Evolutionary conservation across 2,329 filamentous ascomycete species (phyloP).

Genomic region (Myriosclerotinia curreyana): DNA sequence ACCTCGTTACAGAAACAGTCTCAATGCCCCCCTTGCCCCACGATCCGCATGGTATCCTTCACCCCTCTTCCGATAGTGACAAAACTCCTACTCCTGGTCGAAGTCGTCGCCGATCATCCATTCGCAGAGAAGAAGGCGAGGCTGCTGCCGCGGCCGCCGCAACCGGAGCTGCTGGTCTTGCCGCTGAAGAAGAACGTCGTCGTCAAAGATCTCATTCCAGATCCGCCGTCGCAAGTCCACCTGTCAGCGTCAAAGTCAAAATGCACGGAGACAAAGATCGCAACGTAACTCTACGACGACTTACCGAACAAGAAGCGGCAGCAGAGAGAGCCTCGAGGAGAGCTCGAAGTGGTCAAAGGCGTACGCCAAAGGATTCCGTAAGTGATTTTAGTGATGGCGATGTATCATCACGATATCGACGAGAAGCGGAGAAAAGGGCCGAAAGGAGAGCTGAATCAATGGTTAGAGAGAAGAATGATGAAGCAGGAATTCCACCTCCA

Average conservation of each 20-base stretch:
- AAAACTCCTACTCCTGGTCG: constrained; percentile 33
- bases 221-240: constrained; percentile 42
- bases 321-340: constrained; percentile 38
- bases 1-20: constrained; percentile 38
- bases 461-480: constrained; percentile 42
- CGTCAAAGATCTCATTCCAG: constrained; percentile 30
- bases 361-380: constrained; percentile 49
- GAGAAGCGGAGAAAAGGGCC: constrained; percentile 46
- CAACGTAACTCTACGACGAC: constrained; percentile 58
- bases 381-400: constrained; percentile 59
- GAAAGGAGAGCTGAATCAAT: constrained; percentile 17
- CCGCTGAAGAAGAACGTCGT: constrained; percentile 47
- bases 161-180: constrained; percentile 48
- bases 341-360: constrained; percentile 40
- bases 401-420: constrained; percentile 52
- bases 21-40: constrained; percentile 55
- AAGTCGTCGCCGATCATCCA: constrained; percentile 46
- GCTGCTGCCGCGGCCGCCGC: constrained; percentile 46
- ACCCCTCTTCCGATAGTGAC: constrained; percentile 30
- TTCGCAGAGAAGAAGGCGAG: constrained; percentile 46
- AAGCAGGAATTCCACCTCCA: constrained; percentile 27
- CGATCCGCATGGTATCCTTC: constrained; percentile 50
- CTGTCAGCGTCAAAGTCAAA: constrained; percentile 58
- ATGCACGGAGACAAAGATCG: constrained; percentile 58
- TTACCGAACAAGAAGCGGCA: constrained; percentile 59